Evolutionary conservation across 441 rosid genomes (phyloP).

Genomic region (Codiaeum variegatum): DNA sequence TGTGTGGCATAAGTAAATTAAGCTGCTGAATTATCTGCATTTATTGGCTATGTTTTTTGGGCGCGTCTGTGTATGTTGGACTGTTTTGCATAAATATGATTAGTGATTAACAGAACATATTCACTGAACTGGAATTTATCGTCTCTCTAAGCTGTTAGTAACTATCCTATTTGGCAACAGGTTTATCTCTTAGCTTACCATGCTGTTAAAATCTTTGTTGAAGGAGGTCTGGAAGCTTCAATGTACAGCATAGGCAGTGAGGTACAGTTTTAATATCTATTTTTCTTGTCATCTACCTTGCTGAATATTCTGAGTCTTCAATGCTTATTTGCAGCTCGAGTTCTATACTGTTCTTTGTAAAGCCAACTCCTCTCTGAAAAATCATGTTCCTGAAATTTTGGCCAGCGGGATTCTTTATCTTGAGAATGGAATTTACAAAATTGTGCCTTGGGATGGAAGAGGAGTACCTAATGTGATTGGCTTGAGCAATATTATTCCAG

Average conservation of each 20-base stretch:
- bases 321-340: conserved; percentile 63
- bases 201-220: conserved; percentile 78
- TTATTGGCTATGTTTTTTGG: neutral
- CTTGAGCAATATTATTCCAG: conserved; percentile 42
- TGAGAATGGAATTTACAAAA: conserved; percentile 58
- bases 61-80: neutral
- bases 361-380: conserved; percentile 56
- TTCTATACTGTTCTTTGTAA: conserved; percentile 53
- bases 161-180: conserved; percentile 38
- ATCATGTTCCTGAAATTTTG: conserved; percentile 68
- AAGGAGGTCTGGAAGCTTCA: conserved; percentile 81
- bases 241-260: conserved; percentile 85
- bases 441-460: conserved; percentile 87
- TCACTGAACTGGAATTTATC: neutral
- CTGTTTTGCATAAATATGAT: conserved; percentile 1
- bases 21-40: neutral
- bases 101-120: neutral
- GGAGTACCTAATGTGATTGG: conserved; percentile 61
- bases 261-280: conserved; percentile 36
- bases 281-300: conserved; percentile 1
- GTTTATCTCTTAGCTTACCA: conserved; percentile 74
- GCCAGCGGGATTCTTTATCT: conserved; percentile 75
- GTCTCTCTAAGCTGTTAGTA: conserved; percentile 17
- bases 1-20: neutral
- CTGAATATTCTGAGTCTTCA: neutral